These are phyloP conservation scores for Serendipita sp. DNA, from an alignment of 768 basidiomycete genomes.

Conservation along the genomic window DNA sequence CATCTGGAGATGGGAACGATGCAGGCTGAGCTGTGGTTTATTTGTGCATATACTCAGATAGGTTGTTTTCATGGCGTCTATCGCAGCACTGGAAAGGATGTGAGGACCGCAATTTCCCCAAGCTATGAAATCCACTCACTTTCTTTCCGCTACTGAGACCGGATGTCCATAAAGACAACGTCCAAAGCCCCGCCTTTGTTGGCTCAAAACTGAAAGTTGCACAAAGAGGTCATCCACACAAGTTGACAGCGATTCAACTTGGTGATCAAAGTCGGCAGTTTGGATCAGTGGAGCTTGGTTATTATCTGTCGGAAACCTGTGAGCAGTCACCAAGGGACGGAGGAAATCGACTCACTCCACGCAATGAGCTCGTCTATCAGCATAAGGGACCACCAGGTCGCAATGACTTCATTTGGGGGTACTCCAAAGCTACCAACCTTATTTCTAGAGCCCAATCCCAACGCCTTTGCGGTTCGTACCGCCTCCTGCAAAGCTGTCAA, in stretches of 20 bases:
- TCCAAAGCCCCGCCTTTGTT: background rate
- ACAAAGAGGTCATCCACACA: background rate
- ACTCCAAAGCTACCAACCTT: background rate
- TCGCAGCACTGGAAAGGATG: background rate
- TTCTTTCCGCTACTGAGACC: background rate
- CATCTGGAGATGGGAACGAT: background rate
- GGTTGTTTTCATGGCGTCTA: background rate
- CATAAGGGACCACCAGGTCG: conserved; percentile 1
- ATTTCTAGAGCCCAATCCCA: background rate
- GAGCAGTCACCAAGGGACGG: background rate
- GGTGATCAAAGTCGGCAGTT: background rate
- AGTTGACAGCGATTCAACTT: background rate
- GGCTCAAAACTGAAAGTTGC: background rate
- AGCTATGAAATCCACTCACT: background rate
- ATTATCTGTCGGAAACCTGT: background rate
- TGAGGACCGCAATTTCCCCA: too few species aligned
- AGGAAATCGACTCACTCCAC: background rate
- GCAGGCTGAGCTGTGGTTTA: background rate
- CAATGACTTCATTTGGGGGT: background rate
- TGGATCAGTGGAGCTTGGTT: background rate
- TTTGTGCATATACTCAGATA: background rate
- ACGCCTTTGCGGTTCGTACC: background rate
- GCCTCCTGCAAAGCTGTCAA: background rate
- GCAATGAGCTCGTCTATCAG: background rate
- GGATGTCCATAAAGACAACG: background rate